Conservation (phyloP, 2,329 filamentous ascomycete species). For the Venturia aucupariae region DNA sequence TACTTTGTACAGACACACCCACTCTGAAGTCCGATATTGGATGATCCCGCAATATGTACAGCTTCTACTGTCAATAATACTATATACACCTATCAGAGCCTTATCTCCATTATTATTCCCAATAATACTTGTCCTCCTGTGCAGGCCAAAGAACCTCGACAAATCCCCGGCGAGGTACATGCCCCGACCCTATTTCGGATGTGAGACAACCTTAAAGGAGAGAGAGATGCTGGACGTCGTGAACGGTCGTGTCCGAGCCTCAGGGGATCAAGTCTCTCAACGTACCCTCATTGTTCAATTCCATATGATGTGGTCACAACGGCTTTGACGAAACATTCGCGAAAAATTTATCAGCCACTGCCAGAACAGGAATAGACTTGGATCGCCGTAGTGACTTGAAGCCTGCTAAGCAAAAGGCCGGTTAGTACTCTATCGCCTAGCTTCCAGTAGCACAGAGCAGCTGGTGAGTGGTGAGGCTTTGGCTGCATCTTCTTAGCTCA, state of each 20-base stretch:
- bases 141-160: neutral
- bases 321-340: neutral
- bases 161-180: too few species aligned
- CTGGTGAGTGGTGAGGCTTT: too few species aligned
- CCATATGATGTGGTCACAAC: too few species aligned
- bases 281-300: too few species aligned
- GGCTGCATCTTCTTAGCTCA: too few species aligned
- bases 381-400: neutral
- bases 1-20: neutral
- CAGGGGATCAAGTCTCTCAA: too few species aligned
- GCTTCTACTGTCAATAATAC: too few species aligned
- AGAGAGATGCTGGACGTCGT: too few species aligned
- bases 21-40: neutral
- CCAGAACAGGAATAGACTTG: neutral
- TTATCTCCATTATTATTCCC: neutral
- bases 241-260: too few species aligned
- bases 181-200: too few species aligned
- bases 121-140: neutral
- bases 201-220: too few species aligned
- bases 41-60: neutral
- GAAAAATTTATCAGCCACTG: neutral
- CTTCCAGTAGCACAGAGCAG: neutral
- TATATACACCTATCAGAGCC: neutral
- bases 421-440: neutral
- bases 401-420: neutral